phyloP scores from a whole-genome alignment of 1,284 basidiomycete genomes.

The Puccinia triticina region DNA sequence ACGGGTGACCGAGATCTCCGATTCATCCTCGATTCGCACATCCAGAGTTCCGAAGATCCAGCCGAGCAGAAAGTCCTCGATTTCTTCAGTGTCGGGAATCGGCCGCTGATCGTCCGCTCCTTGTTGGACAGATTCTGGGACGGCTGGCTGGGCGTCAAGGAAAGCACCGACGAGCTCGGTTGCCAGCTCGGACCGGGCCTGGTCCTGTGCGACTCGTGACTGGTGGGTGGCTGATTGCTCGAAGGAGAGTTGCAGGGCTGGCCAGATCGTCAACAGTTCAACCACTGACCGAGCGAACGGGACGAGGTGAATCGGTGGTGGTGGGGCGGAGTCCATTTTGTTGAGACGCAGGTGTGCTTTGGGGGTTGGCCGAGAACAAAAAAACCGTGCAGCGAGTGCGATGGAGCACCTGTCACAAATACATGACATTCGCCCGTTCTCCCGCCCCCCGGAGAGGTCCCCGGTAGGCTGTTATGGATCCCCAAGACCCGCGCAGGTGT shows the following conservation, averaged over 20 bases:
- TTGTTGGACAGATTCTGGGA: neutral
- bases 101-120: neutral
- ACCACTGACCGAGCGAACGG: slow-evolving; percentile 41
- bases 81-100: neutral
- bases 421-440: too few relatives aligned
- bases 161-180: slow-evolving; percentile 37
- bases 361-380: too few relatives aligned
- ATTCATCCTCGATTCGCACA: slow-evolving; percentile 40
- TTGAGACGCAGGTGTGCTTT: neutral
- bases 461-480: too few relatives aligned
- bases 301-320: slow-evolving; percentile 10
- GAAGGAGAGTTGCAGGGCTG: slow-evolving; percentile 32
- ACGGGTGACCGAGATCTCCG: slow-evolving; percentile 1
- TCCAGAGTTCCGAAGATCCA: slow-evolving; percentile 36
- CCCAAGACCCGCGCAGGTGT: too few relatives aligned
- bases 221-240: slow-evolving; percentile 17
- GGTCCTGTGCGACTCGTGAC: neutral
- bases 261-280: slow-evolving; percentile 29
- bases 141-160: slow-evolving; percentile 14
- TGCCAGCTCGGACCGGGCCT: slow-evolving; percentile 14
- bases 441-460: too few relatives aligned
- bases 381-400: too few relatives aligned
- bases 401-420: too few relatives aligned
- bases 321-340: neutral
- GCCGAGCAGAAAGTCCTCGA: slow-evolving; percentile 40